phyloP scores from a whole-genome alignment of 1,284 basidiomycete genomes.

The Schizopora paradoxa region DNA sequence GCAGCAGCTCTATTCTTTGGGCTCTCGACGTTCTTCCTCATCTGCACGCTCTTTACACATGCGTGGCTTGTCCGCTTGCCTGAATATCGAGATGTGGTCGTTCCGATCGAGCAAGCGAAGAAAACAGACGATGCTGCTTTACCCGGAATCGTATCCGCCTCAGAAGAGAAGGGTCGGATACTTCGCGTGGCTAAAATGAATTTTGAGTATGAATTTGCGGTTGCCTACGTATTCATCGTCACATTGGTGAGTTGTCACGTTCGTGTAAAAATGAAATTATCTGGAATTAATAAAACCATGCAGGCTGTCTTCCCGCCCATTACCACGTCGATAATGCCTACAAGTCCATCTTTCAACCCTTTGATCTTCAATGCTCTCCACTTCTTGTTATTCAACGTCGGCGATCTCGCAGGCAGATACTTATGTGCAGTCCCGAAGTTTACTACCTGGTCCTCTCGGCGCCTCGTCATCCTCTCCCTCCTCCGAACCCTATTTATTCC shows the following conservation, averaged over 20 bases:
- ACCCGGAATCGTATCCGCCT: slow-evolving; percentile 27
- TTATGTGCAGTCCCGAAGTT: slow-evolving; percentile 63
- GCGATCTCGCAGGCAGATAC: slow-evolving; percentile 76
- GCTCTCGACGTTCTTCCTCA: slow-evolving; percentile 61
- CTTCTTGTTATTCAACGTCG: slow-evolving; percentile 70
- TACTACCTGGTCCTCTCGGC: slow-evolving; percentile 59
- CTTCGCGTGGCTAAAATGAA: slow-evolving; percentile 61
- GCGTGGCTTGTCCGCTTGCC: slow-evolving; percentile 52
- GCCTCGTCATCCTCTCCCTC: slow-evolving; percentile 59
- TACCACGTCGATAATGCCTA: slow-evolving; percentile 68
- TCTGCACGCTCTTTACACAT: slow-evolving; percentile 46
- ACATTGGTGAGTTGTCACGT: slow-evolving; percentile 58
- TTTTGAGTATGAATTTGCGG: slow-evolving; percentile 61
- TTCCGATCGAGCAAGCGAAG: slow-evolving; percentile 32
- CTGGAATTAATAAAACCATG: slow-evolving; percentile 8
- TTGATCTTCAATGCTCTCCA: slow-evolving; percentile 67
- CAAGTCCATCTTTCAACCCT: slow-evolving; percentile 51
- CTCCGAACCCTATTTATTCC: slow-evolving; percentile 77
- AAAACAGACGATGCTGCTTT: slow-evolving; percentile 9
- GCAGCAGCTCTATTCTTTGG: slow-evolving; percentile 71
- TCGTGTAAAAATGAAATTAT: slow-evolving; percentile 1
- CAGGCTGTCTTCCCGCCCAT: slow-evolving; percentile 85
- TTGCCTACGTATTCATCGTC: slow-evolving; percentile 70
- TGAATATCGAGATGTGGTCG: slow-evolving; percentile 49
- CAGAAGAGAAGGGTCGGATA: slow-evolving; percentile 38